Conservation (phyloP, 306 rosid species). For the Prunus padus region DNA sequence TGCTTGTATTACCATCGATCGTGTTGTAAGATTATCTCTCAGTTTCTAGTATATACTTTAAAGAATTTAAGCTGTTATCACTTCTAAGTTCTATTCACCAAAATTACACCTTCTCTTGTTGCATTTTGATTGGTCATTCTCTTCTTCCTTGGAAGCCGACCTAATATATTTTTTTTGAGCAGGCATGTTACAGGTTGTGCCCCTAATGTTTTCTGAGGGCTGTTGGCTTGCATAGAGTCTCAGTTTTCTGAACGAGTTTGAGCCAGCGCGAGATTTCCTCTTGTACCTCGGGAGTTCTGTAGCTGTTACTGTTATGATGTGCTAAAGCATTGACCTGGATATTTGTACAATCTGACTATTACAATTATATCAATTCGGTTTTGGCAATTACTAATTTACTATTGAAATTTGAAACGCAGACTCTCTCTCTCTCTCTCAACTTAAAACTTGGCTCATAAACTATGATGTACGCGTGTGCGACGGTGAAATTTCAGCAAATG, state of each 20-base stretch:
- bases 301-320: not conserved
- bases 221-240: not conserved
- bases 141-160: not conserved
- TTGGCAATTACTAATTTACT: not conserved
- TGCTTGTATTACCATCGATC: not conserved
- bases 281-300: not conserved
- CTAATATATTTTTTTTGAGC: not conserved
- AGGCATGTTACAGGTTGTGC: not conserved
- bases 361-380: not conserved
- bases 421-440: not conserved
- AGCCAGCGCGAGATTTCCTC: not conserved
- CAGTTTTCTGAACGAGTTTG: not conserved
- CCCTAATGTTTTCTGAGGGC: not conserved
- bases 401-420: not conserved
- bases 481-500: too few relatives aligned
- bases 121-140: not conserved
- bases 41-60: not conserved
- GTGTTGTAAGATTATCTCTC: not conserved
- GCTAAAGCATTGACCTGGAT: not conserved
- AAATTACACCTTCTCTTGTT: not conserved
- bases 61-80: not conserved
- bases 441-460: too few relatives aligned
- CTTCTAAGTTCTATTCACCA: too few relatives aligned
- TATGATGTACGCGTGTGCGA: too few relatives aligned
- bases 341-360: slow-evolving; percentile 5